Percentiles rank a stretch among this genome's conserved stretches.
phyloP scores from a whole-genome alignment of 1,284 basidiomycete genomes.

The Mycena citricolor region DNA sequence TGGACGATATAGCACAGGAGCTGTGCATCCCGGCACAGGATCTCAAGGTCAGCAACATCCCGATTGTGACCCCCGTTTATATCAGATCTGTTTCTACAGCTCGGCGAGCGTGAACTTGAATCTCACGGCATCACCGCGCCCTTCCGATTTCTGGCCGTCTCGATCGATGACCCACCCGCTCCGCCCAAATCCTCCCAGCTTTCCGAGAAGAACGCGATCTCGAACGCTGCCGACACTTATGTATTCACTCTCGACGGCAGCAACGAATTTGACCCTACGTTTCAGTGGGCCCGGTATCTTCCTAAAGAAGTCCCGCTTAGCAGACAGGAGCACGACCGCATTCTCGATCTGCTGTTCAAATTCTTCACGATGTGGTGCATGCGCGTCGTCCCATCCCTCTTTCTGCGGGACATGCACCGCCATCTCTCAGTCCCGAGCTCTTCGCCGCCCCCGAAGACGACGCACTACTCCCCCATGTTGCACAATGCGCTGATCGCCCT shows the following conservation, averaged over 20 bases:
- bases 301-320: constrained; percentile 48
- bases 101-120: constrained; percentile 9
- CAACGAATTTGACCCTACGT: constrained; percentile 38
- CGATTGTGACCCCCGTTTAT: not conserved
- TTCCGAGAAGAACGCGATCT: constrained; percentile 1
- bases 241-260: constrained; percentile 36
- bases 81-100: not conserved
- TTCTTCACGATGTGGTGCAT: constrained; percentile 63
- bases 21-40: constrained; percentile 7
- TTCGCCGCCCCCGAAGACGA: constrained; percentile 44
- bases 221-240: constrained; percentile 10
- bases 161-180: no score
- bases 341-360: constrained; percentile 58
- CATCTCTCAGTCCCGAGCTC: constrained; percentile 46
- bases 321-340: constrained; percentile 54
- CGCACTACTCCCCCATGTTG: constrained; percentile 69
- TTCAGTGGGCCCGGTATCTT: constrained; percentile 59
- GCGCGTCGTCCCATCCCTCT: constrained; percentile 50
- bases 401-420: constrained; percentile 58
- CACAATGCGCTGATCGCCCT: constrained; percentile 67
- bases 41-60: constrained; percentile 8
- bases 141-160: constrained; percentile 8
- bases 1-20: constrained; percentile 14
- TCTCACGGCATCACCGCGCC: constrained; percentile 13
- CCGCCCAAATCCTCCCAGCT: not conserved